phyloP scores from a whole-genome alignment of 768 basidiomycete species.

The Goffeauzyma gilvescens region DNA sequence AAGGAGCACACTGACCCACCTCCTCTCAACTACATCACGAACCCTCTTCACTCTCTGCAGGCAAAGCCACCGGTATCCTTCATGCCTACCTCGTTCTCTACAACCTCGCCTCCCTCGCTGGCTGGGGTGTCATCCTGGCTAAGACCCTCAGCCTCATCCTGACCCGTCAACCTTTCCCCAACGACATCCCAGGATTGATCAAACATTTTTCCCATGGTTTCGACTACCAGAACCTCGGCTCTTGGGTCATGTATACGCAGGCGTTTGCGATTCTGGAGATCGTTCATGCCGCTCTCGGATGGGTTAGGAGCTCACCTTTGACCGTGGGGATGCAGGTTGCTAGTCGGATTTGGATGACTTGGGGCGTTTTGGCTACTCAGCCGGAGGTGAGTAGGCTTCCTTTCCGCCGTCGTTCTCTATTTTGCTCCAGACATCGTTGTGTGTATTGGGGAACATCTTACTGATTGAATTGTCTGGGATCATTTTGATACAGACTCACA shows the following conservation, averaged over 20 bases:
- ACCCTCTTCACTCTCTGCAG: background rate
- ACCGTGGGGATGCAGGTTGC: constrained; percentile 66
- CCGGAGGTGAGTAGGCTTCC: constrained; percentile 37
- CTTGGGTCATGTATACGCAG: constrained; percentile 53
- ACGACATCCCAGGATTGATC: constrained; percentile 19
- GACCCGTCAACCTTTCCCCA: constrained; percentile 32
- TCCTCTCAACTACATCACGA: no score
- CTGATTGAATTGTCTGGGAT: background rate
- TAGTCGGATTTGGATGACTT: constrained; percentile 62
- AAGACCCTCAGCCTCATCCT: constrained; percentile 35
- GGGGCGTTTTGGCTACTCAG: constrained; percentile 57
- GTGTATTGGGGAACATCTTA: no score
- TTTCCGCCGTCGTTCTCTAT: background rate
- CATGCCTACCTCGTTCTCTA: constrained; percentile 52
- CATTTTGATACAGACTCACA: constrained; percentile 35
- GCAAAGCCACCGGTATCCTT: constrained; percentile 7
- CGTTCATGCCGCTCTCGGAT: constrained; percentile 54
- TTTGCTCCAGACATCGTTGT: constrained; percentile 32
- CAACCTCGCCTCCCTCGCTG: constrained; percentile 53
- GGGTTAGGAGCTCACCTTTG: constrained; percentile 55
- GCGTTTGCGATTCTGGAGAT: constrained; percentile 68
- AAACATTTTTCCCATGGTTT: constrained; percentile 24
- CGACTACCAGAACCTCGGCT: constrained; percentile 40
- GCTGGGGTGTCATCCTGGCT: constrained; percentile 56
- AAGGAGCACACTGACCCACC: no score